Base-by-base conservation (phyloP, 176 grass and related monocot species). In the Oryza glaberrima region DNA sequence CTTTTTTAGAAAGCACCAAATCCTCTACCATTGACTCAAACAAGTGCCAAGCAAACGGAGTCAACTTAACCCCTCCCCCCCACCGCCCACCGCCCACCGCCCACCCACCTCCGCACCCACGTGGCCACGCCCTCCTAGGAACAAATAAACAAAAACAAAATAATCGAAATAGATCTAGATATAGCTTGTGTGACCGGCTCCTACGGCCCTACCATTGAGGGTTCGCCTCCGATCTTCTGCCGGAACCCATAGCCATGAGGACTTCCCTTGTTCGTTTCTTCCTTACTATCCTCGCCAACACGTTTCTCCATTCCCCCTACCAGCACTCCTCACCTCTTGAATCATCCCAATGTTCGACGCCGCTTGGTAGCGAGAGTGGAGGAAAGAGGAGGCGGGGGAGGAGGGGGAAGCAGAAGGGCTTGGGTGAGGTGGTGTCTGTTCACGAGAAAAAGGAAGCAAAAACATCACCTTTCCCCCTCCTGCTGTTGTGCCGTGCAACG, bases 401-500 rank as follows among this genome's bases (percentile, higher is more conserved):
- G 45, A 41, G 23, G 45, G 78, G 9, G 45, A 78, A 83, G n/a
- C 19, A 65, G 58, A 56, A 41, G 82, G 26, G 45, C 17, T 81
- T 38, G 1, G 67, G 23, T 36, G 44, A 69, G 45, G 45, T 23
- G 47, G 65, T 54, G 65, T 19, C 26, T 69, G 65, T 81, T 35
- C 28, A 69, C 6, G 45, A 81, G 78, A 13, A 67, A 68, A 51
- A 77, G 32, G 36, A 20, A 23, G 0, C 23, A 23, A 35, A 38
- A 79, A 16, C 19, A 20, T 65, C 17, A 73, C 69, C 12, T 83
- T 47, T 79, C 1, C 81, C 75, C 17, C 69, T 88, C 25, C 44
- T 35, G 16, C 34, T 67, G 87, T 67, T 84, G 76, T 84, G 81
- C 36, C 28, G 46, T 79, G 81, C 61, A 23, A 58, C 79, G 81